A percentile compares a stretch with the other conserved stretches of the same genome.
Conservation (phyloP, 768 basidiomycete genomes). For the Pisolithus albus region DNA sequence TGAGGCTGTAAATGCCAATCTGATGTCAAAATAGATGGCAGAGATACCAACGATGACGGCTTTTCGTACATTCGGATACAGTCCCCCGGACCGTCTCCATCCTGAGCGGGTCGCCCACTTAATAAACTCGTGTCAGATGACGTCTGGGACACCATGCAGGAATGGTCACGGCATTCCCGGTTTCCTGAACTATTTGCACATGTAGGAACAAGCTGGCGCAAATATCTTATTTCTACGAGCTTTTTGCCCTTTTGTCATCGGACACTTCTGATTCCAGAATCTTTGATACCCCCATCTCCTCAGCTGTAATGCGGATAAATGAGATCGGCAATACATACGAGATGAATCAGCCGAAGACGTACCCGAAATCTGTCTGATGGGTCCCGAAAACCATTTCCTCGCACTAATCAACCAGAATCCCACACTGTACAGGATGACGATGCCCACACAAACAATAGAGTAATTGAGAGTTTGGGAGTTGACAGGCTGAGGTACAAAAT, state of each 20-base stretch:
- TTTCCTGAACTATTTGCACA: too few species aligned
- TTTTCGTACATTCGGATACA: too few species aligned
- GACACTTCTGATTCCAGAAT: not conserved
- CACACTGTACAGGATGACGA: conserved; percentile 58
- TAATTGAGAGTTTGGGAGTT: conserved; percentile 70
- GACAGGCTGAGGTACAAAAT: conserved; percentile 41
- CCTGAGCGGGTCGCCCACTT: too few species aligned
- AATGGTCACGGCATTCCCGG: too few species aligned
- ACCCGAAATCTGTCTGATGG: conserved; percentile 60
- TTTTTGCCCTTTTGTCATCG: not conserved
- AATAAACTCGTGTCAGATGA: too few species aligned
- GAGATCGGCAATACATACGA: not conserved
- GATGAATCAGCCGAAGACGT: conserved; percentile 9
- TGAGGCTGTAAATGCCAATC: too few species aligned
- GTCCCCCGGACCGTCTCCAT: too few species aligned
- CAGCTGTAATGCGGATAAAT: not conserved
- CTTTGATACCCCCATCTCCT: conserved; percentile 2
- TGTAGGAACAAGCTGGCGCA: not conserved
- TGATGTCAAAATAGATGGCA: too few species aligned
- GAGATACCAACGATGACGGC: too few species aligned
- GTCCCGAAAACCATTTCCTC: conserved; percentile 67
- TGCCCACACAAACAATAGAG: conserved; percentile 67
- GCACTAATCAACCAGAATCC: conserved; percentile 68
- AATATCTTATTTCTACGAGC: not conserved
- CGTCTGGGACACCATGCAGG: too few species aligned